Evolutionary conservation across 2,329 filamentous ascomycete species (phyloP).

Genomic region (Aspergillus niger): DNA sequence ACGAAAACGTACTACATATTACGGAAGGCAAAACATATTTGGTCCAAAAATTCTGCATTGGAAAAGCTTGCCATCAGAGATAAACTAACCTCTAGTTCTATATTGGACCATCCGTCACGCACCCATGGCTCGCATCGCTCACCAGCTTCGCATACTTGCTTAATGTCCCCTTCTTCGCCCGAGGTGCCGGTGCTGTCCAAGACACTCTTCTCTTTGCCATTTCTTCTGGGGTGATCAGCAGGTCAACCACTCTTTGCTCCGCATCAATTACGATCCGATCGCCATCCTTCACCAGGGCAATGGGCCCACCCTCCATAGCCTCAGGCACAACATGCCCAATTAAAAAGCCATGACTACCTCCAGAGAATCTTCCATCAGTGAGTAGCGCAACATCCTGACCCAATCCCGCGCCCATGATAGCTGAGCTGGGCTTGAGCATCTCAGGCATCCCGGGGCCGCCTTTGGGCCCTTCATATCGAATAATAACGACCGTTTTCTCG

Average conservation of each 20-base stretch:
- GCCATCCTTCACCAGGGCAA: conserved; percentile 12
- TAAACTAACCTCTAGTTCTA: neutral
- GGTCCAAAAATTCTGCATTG: too few relatives aligned
- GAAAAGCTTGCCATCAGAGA: too few relatives aligned
- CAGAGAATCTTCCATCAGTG: conserved; percentile 54
- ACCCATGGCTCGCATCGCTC: conserved; percentile 15
- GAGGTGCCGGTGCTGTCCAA: conserved; percentile 6
- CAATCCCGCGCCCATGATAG: conserved; percentile 71
- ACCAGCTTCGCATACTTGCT: conserved; percentile 15
- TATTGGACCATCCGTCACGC: conserved; percentile 14
- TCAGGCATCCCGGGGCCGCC: conserved; percentile 71
- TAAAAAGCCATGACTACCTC: conserved; percentile 49
- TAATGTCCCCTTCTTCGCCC: conserved; percentile 12
- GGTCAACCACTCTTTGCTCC: conserved; percentile 11
- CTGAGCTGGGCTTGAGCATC: conserved; percentile 68
- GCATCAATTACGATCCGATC: conserved; percentile 17
- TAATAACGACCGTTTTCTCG: conserved; percentile 70
- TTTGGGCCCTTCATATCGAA: conserved; percentile 69
- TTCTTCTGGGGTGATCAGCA: conserved; percentile 8
- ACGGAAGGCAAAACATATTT: too few relatives aligned
- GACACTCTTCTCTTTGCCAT: conserved; percentile 9
- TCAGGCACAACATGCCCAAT: conserved; percentile 32
- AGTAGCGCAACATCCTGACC: conserved; percentile 68
- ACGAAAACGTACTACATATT: too few relatives aligned
- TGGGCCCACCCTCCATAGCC: conserved; percentile 16